Percentiles rank a stretch among this genome's conserved stretches.
Conservation (phyloP, 129 eudicot genomes). For the Oenanthe sinensis region DNA sequence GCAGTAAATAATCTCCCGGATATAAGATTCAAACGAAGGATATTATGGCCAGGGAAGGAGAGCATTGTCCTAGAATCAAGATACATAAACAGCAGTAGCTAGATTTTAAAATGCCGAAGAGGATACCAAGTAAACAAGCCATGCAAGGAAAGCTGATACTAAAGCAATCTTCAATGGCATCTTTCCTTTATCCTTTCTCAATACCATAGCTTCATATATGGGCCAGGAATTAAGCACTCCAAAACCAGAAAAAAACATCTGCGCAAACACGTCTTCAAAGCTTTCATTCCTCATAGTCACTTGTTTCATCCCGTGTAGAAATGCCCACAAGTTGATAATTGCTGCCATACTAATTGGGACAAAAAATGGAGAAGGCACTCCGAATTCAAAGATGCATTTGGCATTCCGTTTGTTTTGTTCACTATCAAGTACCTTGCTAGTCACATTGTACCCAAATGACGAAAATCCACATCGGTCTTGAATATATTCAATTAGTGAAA, state of each 20-base stretch:
- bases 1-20: neutral
- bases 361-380: conserved; percentile 42
- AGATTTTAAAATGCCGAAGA: no score
- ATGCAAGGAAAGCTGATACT: conserved; percentile 23
- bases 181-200: conserved; percentile 45
- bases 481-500: conserved; percentile 35
- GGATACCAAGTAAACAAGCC: conserved; percentile 13
- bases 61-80: neutral
- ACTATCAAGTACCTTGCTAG: conserved; percentile 40
- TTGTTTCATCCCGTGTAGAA: neutral
- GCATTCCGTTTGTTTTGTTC: conserved; percentile 38
- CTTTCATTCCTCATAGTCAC: neutral
- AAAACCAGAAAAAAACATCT: conserved; percentile 40
- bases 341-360: conserved; percentile 32
- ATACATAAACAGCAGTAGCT: neutral
- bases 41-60: neutral
- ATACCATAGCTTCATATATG: conserved; percentile 47
- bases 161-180: conserved; percentile 42
- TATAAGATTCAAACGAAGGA: neutral
- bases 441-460: conserved; percentile 37
- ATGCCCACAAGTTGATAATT: neutral
- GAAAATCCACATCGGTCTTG: conserved; percentile 27
- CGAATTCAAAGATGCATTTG: conserved; percentile 52
- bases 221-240: conserved; percentile 50
- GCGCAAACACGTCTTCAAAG: neutral